Percentiles rank a stretch among this genome's conserved stretches.
phyloP scores from a whole-genome alignment of 495 filamentous ascomycete species.

The Extremus antarcticus region DNA sequence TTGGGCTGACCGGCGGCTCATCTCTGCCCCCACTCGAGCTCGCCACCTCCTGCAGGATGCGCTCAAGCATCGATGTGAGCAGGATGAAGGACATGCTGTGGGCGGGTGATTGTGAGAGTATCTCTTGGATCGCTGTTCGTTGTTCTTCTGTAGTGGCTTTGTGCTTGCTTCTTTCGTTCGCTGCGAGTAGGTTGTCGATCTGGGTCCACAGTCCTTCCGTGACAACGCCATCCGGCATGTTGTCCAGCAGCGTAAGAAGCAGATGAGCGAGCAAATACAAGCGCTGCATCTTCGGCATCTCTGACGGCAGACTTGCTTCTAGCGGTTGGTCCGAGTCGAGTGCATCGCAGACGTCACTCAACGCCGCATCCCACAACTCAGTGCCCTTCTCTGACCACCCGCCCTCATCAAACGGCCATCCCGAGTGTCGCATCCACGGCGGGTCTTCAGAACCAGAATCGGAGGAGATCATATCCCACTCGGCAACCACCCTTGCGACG shows the following conservation, averaged over 20 bases:
- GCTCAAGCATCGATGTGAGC: constrained; percentile 60
- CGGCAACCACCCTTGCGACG: constrained; percentile 62
- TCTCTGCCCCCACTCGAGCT: neutral
- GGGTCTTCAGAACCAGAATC: constrained; percentile 14
- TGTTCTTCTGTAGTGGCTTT: constrained; percentile 49
- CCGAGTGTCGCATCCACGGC: constrained; percentile 49
- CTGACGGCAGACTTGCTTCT: constrained; percentile 45
- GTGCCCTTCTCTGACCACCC: constrained; percentile 34
- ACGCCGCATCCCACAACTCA: constrained; percentile 17
- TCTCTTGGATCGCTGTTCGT: constrained; percentile 59
- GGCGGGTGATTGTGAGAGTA: constrained; percentile 55
- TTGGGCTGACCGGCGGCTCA: constrained; percentile 4
- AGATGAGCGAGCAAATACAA: constrained; percentile 60
- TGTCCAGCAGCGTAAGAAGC: constrained; percentile 58
- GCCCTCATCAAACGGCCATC: constrained; percentile 65
- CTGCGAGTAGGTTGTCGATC: constrained; percentile 52
- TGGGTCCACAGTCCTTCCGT: constrained; percentile 54
- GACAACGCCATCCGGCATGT: constrained; percentile 66
- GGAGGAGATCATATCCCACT: constrained; percentile 67
- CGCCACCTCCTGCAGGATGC: constrained; percentile 22
- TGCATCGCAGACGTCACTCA: constrained; percentile 46
- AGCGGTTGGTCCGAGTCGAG: constrained; percentile 57
- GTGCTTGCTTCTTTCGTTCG: constrained; percentile 40
- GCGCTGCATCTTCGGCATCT: constrained; percentile 48
- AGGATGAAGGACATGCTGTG: constrained; percentile 83